Evolutionary conservation across 805 yeast species (phyloP), one percentile per base, ranked within the genome.

Genomic region (Yarrowia sp.): DNA sequence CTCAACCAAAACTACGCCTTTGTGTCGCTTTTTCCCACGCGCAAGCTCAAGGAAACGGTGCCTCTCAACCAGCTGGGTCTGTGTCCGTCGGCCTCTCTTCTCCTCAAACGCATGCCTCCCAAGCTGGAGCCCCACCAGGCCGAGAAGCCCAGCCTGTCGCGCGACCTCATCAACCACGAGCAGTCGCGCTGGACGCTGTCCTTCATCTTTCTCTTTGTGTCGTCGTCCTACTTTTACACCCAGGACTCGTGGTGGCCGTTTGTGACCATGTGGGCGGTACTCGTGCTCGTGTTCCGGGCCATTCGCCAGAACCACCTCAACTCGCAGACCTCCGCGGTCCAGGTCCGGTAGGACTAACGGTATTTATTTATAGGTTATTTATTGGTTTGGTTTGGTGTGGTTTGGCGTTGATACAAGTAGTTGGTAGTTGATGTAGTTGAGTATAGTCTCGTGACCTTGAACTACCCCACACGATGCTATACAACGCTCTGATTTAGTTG

Each of bases 201-300:
- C 1, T 55, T 55, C 29, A 38, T 55, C 35, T 55, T 55, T 19
- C 38, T 55, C 14, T 55, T 55, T 38, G 46, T 55, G 12, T 55
- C 61, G 5, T 55, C 61, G 38, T 38, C 61, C 10, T 55, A 55
- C 38, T 55, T 55, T 27, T 55, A 38, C 61, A 38, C 46, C 21
- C 61, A 55, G 38, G 47, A 55, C 38, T 55, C 61, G 27, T 55
- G 61, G 61, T 55, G 61, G 61, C 61, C 61, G 10, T 55, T 55
- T 18, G 21, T 55, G 16, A 55, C 61, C 25, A 55, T 55, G 61
- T 55, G 61, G 61, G 61, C 47, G 16, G 61, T 55, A 9, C 21
- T 55, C n/a, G 61, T 55, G 2, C 29, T 55, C 9, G 61, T 55
- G 1, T 55, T 55, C 61, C 27, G 61, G 6, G 33, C 61, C 47